Percentiles rank a stretch among this genome's conserved stretches.
These are phyloP conservation scores for Zygotorulaspora sp. DNA, from an alignment of 805 yeast genomes.

Conservation along the genomic window DNA sequence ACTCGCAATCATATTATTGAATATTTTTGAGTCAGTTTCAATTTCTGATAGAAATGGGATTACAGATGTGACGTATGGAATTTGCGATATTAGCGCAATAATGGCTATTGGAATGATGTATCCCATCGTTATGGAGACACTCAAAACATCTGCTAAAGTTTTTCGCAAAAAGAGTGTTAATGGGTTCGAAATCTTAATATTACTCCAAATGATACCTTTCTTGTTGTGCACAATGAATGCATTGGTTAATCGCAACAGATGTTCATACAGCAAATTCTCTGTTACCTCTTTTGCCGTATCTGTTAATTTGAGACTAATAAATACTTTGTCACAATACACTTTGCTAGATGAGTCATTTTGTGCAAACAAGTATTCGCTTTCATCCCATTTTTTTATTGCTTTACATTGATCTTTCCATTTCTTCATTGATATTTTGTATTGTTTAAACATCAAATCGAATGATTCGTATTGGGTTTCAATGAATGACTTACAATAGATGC, in stretches of 20 bases:
- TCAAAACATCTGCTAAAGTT: conserved; percentile 42
- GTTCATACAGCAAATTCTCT: conserved; percentile 48
- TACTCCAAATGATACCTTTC: conserved; percentile 67
- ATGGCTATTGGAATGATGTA: conserved; percentile 86
- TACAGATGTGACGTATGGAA: conserved; percentile 57
- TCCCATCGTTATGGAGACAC: conserved; percentile 49
- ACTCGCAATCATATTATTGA: conserved; percentile 53
- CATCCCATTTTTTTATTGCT: conserved; percentile 6
- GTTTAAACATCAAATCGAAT: conserved; percentile 5
- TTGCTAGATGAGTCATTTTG: conserved; percentile 4
- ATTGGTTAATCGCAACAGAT: conserved; percentile 41
- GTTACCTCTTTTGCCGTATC: conserved; percentile 59
- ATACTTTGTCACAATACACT: conserved; percentile 40
- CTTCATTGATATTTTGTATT: conserved; percentile 5
- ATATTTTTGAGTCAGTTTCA: conserved; percentile 47
- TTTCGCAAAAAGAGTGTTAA: conserved; percentile 38
- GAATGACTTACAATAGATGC: background rate
- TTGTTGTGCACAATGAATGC: conserved; percentile 55
- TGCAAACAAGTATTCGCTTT: conserved; percentile 5
- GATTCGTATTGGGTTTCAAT: conserved; percentile 6
- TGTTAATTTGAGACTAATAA: conserved; percentile 57
- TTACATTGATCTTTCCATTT: conserved; percentile 11
- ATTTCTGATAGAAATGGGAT: conserved; percentile 59
- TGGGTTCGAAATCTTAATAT: conserved; percentile 42
- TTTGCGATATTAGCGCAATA: conserved; percentile 70